Conservation (phyloP, 352 stramenopile genomes). For the Phytophthora cryptogea region DNA sequence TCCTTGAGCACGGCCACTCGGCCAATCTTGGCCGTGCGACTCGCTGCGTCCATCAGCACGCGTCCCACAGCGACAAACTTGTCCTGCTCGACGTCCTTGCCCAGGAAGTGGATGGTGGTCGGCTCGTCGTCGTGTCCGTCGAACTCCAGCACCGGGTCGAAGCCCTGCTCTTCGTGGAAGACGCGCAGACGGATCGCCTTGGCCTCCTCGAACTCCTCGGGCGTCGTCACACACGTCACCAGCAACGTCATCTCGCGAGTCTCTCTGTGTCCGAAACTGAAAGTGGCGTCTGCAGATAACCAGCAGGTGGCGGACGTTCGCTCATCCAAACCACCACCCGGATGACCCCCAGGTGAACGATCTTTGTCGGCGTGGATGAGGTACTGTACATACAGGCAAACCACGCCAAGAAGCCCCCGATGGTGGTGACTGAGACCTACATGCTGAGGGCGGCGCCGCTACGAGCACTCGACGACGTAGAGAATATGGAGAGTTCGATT, state of each 20-base stretch:
- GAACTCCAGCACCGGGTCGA: slow-evolving; percentile 42
- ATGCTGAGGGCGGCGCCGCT: slow-evolving; percentile 9
- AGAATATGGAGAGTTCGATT: slow-evolving; percentile 10
- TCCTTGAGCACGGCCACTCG: slow-evolving; percentile 60
- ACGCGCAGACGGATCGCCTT: slow-evolving; percentile 50
- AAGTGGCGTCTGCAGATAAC: slow-evolving; percentile 4
- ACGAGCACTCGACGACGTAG: slow-evolving; percentile 15
- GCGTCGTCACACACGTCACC: slow-evolving; percentile 48
- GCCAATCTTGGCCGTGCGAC: slow-evolving; percentile 52
- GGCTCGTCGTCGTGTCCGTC: slow-evolving; percentile 48
- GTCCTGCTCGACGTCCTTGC: slow-evolving; percentile 51
- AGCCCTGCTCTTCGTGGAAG: slow-evolving; percentile 61
- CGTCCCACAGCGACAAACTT: slow-evolving; percentile 60
- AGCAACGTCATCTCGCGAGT: slow-evolving; percentile 30
- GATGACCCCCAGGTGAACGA: slow-evolving; percentile 15
- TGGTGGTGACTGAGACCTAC: not conserved
- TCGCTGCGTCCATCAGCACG: slow-evolving; percentile 35
- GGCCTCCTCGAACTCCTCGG: slow-evolving; percentile 43
- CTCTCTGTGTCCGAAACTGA: not conserved
- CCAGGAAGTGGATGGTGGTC: slow-evolving; percentile 61
- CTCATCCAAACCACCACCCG: slow-evolving; percentile 16
- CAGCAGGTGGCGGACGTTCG: not conserved
- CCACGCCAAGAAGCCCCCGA: not conserved
- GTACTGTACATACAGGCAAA: not conserved
- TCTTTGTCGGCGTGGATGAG: not conserved